Evolutionary conservation across 1,284 basidiomycete species (phyloP).

Genomic region (Chalciporus sp.): DNA sequence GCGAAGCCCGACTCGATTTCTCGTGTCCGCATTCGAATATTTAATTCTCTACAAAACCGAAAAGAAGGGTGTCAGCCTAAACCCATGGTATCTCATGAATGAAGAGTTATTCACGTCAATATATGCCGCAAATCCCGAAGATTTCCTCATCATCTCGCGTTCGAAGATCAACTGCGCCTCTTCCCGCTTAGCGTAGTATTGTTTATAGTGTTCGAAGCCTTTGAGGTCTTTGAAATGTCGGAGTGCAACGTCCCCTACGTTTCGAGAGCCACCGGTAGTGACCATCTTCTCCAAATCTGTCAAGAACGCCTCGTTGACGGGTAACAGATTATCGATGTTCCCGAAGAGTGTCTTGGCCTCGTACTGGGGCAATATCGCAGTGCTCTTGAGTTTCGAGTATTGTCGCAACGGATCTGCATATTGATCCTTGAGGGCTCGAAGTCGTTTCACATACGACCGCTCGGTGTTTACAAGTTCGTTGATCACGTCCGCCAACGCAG

Average conservation of each 20-base stretch:
- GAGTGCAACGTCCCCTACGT: conserved; percentile 83
- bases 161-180: conserved; percentile 91
- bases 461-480: conserved; percentile 81
- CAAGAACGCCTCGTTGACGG: conserved; percentile 87
- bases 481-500: conserved; percentile 67
- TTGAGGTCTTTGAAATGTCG: conserved; percentile 80
- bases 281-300: conserved; percentile 82
- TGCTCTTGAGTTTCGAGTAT: conserved; percentile 83
- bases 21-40: conserved; percentile 80
- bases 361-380: conserved; percentile 84
- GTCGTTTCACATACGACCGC: conserved; percentile 73
- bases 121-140: conserved; percentile 77
- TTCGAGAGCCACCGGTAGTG: conserved; percentile 54
- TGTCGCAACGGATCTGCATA: conserved; percentile 91
- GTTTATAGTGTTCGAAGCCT: conserved; percentile 89
- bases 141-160: conserved; percentile 77
- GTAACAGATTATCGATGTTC: conserved; percentile 88
- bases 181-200: conserved; percentile 91
- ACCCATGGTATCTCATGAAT: conserved; percentile 5
- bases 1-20: conserved; percentile 86
- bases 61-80: conserved; percentile 15
- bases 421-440: conserved; percentile 72
- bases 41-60: conserved; percentile 71
- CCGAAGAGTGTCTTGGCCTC: conserved; percentile 93
- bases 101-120: conserved; percentile 68